phyloP scores from a whole-genome alignment of 768 basidiomycete genomes.

The Mrakia blollopis region DNA sequence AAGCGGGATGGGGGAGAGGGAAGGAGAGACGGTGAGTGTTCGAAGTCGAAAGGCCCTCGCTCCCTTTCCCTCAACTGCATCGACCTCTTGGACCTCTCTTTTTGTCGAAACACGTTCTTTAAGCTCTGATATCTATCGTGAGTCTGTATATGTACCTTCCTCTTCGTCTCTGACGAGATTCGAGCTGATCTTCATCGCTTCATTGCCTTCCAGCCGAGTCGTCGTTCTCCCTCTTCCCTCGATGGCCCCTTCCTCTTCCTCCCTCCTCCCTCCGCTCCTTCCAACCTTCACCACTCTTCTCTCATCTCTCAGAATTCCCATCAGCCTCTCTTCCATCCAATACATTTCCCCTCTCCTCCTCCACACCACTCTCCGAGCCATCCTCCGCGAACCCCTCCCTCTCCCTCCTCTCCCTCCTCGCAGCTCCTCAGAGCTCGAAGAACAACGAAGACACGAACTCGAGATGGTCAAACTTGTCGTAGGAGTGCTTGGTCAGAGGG shows the following conservation, averaged over 20 bases:
- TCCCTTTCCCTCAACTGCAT: background rate
- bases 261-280: background rate
- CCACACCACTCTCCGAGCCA: background rate
- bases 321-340: background rate
- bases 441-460: background rate
- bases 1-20: too few relatives aligned
- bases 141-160: too few relatives aligned
- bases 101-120: too few relatives aligned
- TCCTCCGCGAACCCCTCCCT: background rate
- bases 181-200: background rate
- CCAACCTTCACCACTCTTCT: background rate
- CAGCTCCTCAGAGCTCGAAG: background rate
- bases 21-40: background rate
- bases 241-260: background rate
- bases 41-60: background rate
- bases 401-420: background rate
- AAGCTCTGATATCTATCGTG: too few relatives aligned
- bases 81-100: background rate
- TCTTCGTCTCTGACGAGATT: too few relatives aligned
- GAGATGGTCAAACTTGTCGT: constrained; percentile 7
- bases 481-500: background rate
- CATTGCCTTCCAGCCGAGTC: background rate
- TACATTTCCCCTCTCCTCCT: background rate
- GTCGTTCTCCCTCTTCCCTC: background rate
- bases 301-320: background rate